Evolutionary conservation across 176 grass and related monocot species (phyloP).

Genomic region (Typha latifolia): DNA sequence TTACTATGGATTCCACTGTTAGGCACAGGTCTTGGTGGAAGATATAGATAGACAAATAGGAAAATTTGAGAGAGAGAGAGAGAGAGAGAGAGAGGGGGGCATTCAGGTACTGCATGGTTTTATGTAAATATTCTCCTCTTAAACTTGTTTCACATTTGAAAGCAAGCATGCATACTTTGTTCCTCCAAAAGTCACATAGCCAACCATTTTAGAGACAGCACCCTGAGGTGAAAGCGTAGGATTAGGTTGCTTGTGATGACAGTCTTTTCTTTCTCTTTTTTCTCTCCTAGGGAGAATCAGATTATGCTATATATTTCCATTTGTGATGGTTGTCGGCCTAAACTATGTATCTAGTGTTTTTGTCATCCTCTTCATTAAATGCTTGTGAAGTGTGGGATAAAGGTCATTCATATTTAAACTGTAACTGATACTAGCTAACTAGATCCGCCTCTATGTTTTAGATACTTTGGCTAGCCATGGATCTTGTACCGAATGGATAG

Average conservation of each 20-base stretch:
- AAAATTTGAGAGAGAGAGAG: not conserved
- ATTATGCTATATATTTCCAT: not conserved
- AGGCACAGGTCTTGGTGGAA: not conserved
- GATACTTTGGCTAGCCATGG: too few relatives aligned
- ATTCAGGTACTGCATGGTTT: too few relatives aligned
- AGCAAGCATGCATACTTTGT: conserved; percentile 3
- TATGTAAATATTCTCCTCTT: conserved; percentile 14
- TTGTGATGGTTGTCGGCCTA: not conserved
- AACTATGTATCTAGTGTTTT: not conserved
- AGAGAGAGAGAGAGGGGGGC: conserved; percentile 1
- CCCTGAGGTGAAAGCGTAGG: conserved; percentile 65
- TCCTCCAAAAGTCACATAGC: conserved; percentile 29
- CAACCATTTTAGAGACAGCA: conserved; percentile 73
- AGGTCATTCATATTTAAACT: too few relatives aligned
- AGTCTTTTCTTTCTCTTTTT: not conserved
- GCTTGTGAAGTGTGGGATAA: too few relatives aligned
- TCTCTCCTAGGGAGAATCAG: not conserved
- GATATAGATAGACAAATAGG: not conserved
- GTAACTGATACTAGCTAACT: too few relatives aligned
- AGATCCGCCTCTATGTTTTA: too few relatives aligned
- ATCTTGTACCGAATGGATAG: too few relatives aligned
- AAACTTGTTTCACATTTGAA: not conserved
- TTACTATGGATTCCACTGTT: conserved; percentile 37
- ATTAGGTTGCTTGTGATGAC: conserved; percentile 22
- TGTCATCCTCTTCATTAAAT: not conserved